Conservation (phyloP, 176 grass and related monocot genomes). For the sorghum (Sorghum bicolor) region DNA sequence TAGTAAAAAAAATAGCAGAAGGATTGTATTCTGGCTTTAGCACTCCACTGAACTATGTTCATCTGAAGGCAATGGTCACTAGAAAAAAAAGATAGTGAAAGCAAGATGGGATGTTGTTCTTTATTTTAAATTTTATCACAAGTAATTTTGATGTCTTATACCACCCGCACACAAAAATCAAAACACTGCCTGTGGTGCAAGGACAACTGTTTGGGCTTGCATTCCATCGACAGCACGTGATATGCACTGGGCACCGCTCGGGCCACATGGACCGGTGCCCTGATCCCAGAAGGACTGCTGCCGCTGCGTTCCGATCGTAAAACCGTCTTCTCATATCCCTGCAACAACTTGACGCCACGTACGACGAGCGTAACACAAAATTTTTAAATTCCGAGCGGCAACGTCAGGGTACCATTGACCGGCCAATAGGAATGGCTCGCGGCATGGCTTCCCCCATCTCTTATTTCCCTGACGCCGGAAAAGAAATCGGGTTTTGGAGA, state of each 20-base stretch:
- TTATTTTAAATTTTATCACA: neutral
- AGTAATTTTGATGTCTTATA: neutral
- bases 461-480: neutral
- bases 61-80: neutral
- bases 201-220: neutral
- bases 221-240: constrained; percentile 33
- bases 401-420: constrained; percentile 36
- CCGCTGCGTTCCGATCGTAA: neutral
- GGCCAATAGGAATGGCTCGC: constrained; percentile 35
- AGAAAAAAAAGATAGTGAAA: neutral
- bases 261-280: constrained; percentile 24
- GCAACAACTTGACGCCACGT: constrained; percentile 19
- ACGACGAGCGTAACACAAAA: neutral
- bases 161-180: neutral
- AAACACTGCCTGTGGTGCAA: neutral
- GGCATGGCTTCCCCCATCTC: neutral
- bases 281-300: constrained; percentile 11
- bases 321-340: neutral
- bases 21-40: neutral
- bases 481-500: constrained; percentile 22
- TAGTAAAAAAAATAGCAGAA: too few species aligned
- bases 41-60: neutral
- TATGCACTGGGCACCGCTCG: constrained; percentile 34
- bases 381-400: neutral
- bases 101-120: neutral